Base-by-base conservation (phyloP, 2,329 filamentous ascomycete genomes). In the Sclerotinia glacialis region DNA sequence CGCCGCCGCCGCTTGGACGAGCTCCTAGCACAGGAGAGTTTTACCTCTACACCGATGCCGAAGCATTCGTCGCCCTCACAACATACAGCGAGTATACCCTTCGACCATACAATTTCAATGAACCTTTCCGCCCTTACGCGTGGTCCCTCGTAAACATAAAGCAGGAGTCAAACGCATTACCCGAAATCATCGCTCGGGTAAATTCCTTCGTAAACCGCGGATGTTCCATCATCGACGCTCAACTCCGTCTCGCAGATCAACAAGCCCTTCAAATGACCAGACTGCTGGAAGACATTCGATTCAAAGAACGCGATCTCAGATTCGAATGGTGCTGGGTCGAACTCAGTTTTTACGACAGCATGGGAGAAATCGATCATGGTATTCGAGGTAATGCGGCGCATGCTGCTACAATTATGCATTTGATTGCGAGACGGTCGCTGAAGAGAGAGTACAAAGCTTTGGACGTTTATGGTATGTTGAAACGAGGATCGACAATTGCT, bases 321-420 rank as follows among this genome's bases (percentile, higher is more conserved):
- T 74, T 74, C 40, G 71, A 73, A 56, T 74, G 72, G 72, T 68
- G 59, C 21, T 71, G 69, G 68, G 71, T 64, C 0, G 71, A 70
- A 31, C 52, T 74, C 3, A 70, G 67, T 26, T 61, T 73, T 12
- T 68, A 67, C 31, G 58, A 68, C n/a, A 46, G 65, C 5, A 23
- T 18, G 1, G 70, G 68, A 0, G 64, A 69, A n/a, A 49, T 70
- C 5, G 49, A 21, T 16, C 26, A 37, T 6, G 12, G 5, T 14
- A 18, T 3, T 11, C 31, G 21, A 8, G 63, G 49, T 12, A 52
- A 46, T 9, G 59, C 23, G 12, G 52, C 64, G 18, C 28, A 12
- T 9, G 56, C 44, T 4, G 68, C 68, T 7, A 72, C 64, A 0
- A 52, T 55, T 4, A 71, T 74, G 23, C 69, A 72, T 62, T 37